A percentile compares a stretch with the other conserved stretches of the same genome.
Evolutionary conservation across 495 filamentous ascomycete species (phyloP).

Genomic region (Aspergillus campestris): DNA sequence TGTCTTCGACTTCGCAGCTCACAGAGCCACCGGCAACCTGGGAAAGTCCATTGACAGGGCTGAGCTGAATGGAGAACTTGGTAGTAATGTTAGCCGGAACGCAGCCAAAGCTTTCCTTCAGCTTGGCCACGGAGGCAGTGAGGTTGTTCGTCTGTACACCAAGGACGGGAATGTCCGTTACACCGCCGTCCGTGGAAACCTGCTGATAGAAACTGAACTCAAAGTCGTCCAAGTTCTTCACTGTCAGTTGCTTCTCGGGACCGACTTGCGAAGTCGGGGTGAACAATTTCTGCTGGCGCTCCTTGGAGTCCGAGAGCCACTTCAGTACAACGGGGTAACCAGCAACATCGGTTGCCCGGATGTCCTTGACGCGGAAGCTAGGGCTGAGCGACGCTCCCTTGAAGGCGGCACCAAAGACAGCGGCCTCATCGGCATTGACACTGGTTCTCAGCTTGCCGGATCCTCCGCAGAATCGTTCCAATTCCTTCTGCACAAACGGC

Average conservation of each 20-base stretch:
- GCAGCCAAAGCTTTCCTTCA: constrained; percentile 72
- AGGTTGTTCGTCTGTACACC: constrained; percentile 69
- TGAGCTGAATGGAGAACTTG: constrained; percentile 67
- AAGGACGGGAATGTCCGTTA: constrained; percentile 43
- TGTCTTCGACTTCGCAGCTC: constrained; percentile 70
- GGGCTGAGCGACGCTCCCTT: constrained; percentile 85
- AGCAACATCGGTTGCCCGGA: constrained; percentile 66
- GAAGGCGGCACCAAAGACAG: constrained; percentile 95
- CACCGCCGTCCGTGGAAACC: constrained; percentile 31
- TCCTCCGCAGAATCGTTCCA: constrained; percentile 66
- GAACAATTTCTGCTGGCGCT: constrained; percentile 69
- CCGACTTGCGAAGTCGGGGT: constrained; percentile 67
- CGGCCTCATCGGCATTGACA: constrained; percentile 95
- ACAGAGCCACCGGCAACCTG: constrained; percentile 66
- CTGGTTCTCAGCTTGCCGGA: constrained; percentile 78
- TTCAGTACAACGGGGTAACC: constrained; percentile 64
- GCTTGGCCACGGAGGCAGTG: constrained; percentile 65
- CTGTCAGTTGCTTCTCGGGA: constrained; percentile 75
- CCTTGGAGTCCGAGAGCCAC: constrained; percentile 53
- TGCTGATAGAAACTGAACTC: constrained; percentile 72
- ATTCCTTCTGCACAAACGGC: constrained; percentile 84
- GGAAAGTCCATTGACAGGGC: constrained; percentile 68
- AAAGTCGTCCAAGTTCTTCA: constrained; percentile 81
- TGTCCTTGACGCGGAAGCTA: constrained; percentile 95
- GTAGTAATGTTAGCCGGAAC: constrained; percentile 66